Conservation (phyloP, 768 basidiomycete species). For the Tulasnella sp. region DNA sequence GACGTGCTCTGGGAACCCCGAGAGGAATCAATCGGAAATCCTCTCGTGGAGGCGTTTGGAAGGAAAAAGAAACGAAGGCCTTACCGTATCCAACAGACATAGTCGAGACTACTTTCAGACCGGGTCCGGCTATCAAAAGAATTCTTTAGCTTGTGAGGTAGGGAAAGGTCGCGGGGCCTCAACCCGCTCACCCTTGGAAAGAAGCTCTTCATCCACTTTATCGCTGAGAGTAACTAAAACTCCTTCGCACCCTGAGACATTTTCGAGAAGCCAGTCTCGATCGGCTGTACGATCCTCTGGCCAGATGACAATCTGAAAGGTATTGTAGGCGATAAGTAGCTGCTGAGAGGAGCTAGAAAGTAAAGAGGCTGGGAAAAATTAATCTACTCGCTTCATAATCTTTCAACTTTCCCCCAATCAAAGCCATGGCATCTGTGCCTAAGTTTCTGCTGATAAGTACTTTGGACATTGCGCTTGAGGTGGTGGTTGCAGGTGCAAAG, state of each 20-base stretch:
- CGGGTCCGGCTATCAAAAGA: constrained; percentile 63
- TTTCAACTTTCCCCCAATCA: constrained; percentile 54
- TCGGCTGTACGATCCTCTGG: constrained; percentile 12
- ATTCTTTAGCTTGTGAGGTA: background rate
- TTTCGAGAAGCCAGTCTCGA: background rate
- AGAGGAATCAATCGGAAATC: background rate
- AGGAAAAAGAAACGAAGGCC: constrained; percentile 36
- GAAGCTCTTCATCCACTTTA: constrained; percentile 32
- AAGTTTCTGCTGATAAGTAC: constrained; percentile 65
- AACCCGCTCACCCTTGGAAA: constrained; percentile 12
- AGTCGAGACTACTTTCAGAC: constrained; percentile 82
- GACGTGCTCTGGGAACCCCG: constrained; percentile 67
- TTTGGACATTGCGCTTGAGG: constrained; percentile 40
- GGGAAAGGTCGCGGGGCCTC: background rate
- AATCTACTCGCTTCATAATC: constrained; percentile 52
- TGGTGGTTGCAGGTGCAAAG: background rate
- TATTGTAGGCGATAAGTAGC: background rate
- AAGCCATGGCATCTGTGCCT: constrained; percentile 65
- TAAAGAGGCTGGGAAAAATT: background rate
- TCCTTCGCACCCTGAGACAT: constrained; percentile 6
- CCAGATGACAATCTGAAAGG: constrained; percentile 2
- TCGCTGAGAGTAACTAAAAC: constrained; percentile 28
- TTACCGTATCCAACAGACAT: constrained; percentile 89
- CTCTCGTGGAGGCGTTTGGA: background rate
- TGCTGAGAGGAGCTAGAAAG: constrained; percentile 22